Conservation (phyloP, 1,284 basidiomycete species). For the Leccinum subspadiceum region DNA sequence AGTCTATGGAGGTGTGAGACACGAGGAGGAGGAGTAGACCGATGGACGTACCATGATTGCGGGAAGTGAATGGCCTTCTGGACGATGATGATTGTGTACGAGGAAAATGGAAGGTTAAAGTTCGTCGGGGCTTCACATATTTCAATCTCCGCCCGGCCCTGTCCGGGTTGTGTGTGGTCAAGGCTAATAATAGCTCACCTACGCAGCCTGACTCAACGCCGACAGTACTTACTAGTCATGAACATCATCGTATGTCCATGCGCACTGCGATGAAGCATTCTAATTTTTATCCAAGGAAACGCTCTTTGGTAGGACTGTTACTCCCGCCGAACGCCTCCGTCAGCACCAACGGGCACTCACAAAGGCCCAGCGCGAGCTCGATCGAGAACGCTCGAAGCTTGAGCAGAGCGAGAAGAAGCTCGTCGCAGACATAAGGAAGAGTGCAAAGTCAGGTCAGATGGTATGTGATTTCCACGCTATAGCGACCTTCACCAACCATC, state of each 20-base stretch:
- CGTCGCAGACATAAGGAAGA: conserved; percentile 93
- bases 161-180: conserved; percentile 8
- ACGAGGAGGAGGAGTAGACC: background rate
- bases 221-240: conserved; percentile 42
- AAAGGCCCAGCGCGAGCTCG: conserved; percentile 96
- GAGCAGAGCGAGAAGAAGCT: conserved; percentile 96
- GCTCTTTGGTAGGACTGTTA: conserved; percentile 90
- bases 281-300: conserved; percentile 63
- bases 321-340: conserved; percentile 93
- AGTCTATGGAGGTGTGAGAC: conserved; percentile 55
- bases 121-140: conserved; percentile 19
- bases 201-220: conserved; percentile 20
- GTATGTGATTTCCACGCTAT: conserved; percentile 44
- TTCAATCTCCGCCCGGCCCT: conserved; percentile 22
- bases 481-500: conserved; percentile 13
- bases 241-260: conserved; percentile 65
- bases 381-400: conserved; percentile 91
- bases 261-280: background rate
- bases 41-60: conserved; percentile 20
- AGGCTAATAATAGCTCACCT: conserved; percentile 1
- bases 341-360: conserved; percentile 95
- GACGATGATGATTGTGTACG: conserved; percentile 28
- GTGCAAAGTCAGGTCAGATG: conserved; percentile 94
- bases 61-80: conserved; percentile 7
- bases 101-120: conserved; percentile 24